Evolutionary conservation across 2,329 filamentous ascomycete genomes (phyloP).

Genomic region (Arthrobotrys entomopaga): DNA sequence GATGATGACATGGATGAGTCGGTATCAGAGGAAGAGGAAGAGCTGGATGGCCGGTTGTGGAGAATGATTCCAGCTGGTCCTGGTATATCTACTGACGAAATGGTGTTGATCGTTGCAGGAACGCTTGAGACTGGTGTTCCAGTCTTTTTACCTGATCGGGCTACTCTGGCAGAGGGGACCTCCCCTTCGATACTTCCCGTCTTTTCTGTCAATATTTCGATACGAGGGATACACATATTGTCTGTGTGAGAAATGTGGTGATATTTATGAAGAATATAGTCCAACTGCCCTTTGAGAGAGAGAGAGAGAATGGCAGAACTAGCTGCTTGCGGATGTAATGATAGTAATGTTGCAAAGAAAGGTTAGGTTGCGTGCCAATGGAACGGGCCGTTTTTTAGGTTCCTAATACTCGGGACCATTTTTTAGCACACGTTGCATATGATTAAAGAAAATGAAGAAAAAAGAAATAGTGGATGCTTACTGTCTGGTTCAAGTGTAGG

Average conservation of each 20-base stretch:
- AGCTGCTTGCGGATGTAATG: neutral
- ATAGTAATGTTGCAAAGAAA: neutral
- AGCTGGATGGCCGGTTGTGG: neutral
- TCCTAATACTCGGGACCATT: neutral
- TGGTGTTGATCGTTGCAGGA: slow-evolving; percentile 24
- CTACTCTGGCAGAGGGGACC: slow-evolving; percentile 27
- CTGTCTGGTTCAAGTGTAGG: neutral
- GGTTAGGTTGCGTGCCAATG: neutral
- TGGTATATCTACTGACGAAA: neutral
- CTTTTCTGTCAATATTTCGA: slow-evolving; percentile 44
- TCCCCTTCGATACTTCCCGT: slow-evolving; percentile 14
- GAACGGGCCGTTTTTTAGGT: neutral
- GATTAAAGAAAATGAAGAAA: neutral
- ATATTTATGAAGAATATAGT: no score
- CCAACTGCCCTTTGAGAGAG: neutral
- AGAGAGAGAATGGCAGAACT: neutral
- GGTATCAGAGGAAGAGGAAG: slow-evolving; percentile 8
- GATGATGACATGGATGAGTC: slow-evolving; percentile 24
- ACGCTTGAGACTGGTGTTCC: slow-evolving; percentile 44
- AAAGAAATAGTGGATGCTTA: slow-evolving; percentile 1
- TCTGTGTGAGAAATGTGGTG: neutral
- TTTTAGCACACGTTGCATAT: neutral
- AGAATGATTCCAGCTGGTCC: neutral
- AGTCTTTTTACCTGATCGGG: slow-evolving; percentile 18
- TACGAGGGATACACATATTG: slow-evolving; percentile 47